Percentiles rank a stretch among this genome's conserved stretches.
Evolutionary conservation across 2,329 filamentous ascomycete species (phyloP).

Genomic region (Microdochium bolleyi): DNA sequence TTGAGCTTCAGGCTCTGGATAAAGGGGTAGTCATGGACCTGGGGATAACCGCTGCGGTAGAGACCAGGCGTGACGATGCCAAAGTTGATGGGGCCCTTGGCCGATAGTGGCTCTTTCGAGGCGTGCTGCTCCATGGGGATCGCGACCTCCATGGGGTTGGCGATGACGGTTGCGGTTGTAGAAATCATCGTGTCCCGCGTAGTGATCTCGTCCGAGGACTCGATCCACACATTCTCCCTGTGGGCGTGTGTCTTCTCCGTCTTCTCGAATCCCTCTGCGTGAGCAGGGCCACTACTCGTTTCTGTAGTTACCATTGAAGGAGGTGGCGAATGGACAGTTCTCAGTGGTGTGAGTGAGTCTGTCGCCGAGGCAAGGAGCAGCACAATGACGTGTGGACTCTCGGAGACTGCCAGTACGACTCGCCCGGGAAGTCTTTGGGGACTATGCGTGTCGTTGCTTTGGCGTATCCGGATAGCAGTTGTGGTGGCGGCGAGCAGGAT

Average conservation of each 20-base stretch:
- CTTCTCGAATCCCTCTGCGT: too few species aligned
- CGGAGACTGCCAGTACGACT: too few species aligned
- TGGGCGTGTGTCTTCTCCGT: not conserved
- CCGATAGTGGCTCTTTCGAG: conserved; percentile 36
- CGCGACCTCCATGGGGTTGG: conserved; percentile 48
- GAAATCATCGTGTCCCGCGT: conserved; percentile 64
- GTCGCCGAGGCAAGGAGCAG: too few species aligned
- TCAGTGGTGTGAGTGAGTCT: too few species aligned
- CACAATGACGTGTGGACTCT: too few species aligned
- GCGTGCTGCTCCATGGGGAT: conserved; percentile 44
- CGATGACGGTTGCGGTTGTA: conserved; percentile 53
- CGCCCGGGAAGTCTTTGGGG: not conserved
- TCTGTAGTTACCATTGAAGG: too few species aligned
- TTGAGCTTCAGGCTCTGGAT: conserved; percentile 62
- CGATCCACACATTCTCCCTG: not conserved
- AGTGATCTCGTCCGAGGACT: conserved; percentile 5
- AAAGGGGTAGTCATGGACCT: conserved; percentile 61
- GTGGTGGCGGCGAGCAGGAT: not conserved
- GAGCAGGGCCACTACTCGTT: too few species aligned
- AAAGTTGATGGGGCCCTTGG: conserved; percentile 60
- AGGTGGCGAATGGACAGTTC: too few species aligned
- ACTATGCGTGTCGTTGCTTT: not conserved
- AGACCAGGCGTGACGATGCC: conserved; percentile 65
- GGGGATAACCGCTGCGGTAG: conserved; percentile 77
- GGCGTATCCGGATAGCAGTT: not conserved